Conservation (phyloP, 225 moss, liverwort and hornwort genomes). For the Physcomitrellopsis africana region DNA sequence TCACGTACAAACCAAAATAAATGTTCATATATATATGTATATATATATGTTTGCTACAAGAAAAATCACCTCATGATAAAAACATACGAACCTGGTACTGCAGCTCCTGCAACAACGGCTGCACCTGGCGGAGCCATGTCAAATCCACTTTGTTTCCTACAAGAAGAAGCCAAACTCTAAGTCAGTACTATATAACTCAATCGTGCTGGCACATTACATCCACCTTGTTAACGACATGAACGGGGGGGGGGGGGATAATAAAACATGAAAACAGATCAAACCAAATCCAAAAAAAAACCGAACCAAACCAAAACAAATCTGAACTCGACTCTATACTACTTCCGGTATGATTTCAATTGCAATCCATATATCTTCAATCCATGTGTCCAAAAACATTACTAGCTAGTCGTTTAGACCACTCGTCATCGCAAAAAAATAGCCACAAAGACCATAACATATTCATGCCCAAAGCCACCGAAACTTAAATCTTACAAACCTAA, state of each 20-base stretch:
- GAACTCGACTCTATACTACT: neutral
- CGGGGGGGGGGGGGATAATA: too few species aligned
- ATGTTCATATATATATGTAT: too few species aligned
- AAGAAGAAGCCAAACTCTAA: constrained; percentile 20
- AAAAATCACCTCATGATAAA: constrained; percentile 7
- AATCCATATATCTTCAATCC: constrained; percentile 12
- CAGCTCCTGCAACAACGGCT: constrained; percentile 66
- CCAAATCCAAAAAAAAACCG: too few species aligned
- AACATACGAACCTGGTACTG: constrained; percentile 75
- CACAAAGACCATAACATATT: neutral
- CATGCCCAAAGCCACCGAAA: neutral
- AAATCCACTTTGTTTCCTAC: constrained; percentile 87
- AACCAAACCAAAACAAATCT: too few species aligned
- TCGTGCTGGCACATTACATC: neutral
- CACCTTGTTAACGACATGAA: neutral
- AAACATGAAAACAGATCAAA: too few species aligned
- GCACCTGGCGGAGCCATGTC: constrained; percentile 95
- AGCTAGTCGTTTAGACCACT: constrained; percentile 11
- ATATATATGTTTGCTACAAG: neutral
- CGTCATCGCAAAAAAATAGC: neutral
- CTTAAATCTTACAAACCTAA: neutral
- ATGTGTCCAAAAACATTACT: neutral
- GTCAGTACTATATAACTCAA: neutral
- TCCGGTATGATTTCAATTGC: neutral
- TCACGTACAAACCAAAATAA: neutral